Percentiles rank a stretch among this genome's conserved stretches.
Conservation (phyloP, 306 rosid genomes). For the Albizia julibrissin region DNA sequence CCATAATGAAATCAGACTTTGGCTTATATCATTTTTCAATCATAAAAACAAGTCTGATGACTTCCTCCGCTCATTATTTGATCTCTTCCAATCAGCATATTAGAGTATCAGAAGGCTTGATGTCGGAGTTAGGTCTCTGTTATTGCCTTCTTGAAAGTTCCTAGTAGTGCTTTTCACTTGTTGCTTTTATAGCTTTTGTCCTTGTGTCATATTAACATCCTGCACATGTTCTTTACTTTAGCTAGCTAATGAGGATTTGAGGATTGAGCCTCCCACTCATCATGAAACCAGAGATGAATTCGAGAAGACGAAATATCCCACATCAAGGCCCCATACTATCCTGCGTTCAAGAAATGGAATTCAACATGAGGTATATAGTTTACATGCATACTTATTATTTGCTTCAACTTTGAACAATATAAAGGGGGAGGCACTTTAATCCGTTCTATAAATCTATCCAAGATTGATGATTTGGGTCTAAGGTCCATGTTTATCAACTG, state of each 20-base stretch:
- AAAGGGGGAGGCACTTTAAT: background rate
- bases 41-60: background rate
- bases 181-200: background rate
- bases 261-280: background rate
- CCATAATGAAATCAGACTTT: background rate
- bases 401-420: background rate
- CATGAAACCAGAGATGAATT: conserved; percentile 5
- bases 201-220: background rate
- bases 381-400: background rate
- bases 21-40: background rate
- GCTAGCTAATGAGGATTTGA: conserved; percentile 20
- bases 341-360: conserved; percentile 40
- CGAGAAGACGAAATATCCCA: conserved; percentile 3
- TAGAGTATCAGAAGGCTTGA: background rate
- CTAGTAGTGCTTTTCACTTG: background rate
- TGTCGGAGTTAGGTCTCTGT: background rate
- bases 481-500: background rate
- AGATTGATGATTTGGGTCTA: background rate
- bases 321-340: conserved; percentile 4
- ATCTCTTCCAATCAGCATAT: background rate
- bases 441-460: background rate
- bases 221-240: conserved; percentile 30
- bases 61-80: background rate
- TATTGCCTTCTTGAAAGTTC: background rate
- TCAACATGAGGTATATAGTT: conserved; percentile 34